Evolutionary conservation across 2,329 filamentous ascomycete species (phyloP).

Genomic region (Aspergillus ochraceoroseus): DNA sequence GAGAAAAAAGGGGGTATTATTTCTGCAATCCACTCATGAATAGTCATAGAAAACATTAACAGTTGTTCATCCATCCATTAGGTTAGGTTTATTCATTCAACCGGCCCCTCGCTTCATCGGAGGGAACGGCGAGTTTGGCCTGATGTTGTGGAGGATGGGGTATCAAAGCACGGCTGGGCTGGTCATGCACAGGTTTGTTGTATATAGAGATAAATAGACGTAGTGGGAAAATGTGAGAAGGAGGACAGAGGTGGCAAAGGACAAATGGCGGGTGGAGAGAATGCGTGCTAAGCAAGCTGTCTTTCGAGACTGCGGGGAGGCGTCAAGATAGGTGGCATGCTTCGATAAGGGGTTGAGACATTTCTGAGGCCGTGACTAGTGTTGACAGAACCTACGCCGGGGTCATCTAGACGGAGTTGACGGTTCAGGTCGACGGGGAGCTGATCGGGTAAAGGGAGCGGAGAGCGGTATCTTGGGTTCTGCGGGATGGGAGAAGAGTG

Average conservation of each 20-base stretch:
- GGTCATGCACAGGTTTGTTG: too few relatives aligned
- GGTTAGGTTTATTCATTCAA: too few relatives aligned
- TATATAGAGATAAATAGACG: too few relatives aligned
- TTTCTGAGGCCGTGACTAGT: constrained; percentile 22
- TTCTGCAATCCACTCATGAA: too few relatives aligned
- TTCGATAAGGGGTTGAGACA: constrained; percentile 26
- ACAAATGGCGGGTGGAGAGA: not conserved
- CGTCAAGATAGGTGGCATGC: constrained; percentile 28
- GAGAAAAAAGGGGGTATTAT: too few relatives aligned
- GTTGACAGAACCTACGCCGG: constrained; percentile 17
- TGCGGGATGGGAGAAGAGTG: constrained; percentile 18
- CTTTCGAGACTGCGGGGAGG: constrained; percentile 37
- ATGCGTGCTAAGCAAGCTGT: constrained; percentile 26
- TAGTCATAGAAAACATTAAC: too few relatives aligned
- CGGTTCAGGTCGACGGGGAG: constrained; percentile 27
- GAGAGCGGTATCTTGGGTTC: constrained; percentile 22
- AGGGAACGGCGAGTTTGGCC: too few relatives aligned
- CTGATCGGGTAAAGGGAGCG: constrained; percentile 24
- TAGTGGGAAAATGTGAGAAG: too few relatives aligned
- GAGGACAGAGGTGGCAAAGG: not conserved
- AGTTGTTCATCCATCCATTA: too few relatives aligned
- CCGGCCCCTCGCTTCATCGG: too few relatives aligned
- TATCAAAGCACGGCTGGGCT: too few relatives aligned
- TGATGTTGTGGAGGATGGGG: too few relatives aligned
- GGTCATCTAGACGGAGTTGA: constrained; percentile 23